Conservation (phyloP, 768 basidiomycete species). For the Suillus spraguei region DNA sequence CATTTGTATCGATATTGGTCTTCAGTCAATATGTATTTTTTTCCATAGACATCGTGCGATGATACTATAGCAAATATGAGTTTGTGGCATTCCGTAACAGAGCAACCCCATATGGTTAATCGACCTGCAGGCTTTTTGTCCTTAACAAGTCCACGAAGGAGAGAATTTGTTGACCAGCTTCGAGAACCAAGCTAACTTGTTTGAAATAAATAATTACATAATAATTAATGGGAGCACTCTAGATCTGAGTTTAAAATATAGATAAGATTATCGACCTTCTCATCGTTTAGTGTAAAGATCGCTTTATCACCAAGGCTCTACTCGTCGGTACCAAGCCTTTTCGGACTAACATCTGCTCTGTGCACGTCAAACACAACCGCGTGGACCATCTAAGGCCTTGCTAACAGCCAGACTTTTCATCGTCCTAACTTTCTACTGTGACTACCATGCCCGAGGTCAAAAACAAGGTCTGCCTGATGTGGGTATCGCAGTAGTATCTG, state of each 20-base stretch:
- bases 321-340: slow-evolving; percentile 2
- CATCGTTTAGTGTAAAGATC: not conserved
- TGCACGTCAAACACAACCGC: not conserved
- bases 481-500: slow-evolving; percentile 25
- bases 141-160: not conserved
- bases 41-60: not conserved
- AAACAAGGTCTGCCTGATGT: slow-evolving; percentile 94
- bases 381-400: not conserved
- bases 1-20: not conserved
- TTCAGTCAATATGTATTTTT: not conserved
- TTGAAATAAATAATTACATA: not conserved
- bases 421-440: not conserved
- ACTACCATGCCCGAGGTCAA: slow-evolving; percentile 55
- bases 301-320: slow-evolving; percentile 5
- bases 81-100: not conserved
- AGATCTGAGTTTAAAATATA: slow-evolving; percentile 1
- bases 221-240: not conserved
- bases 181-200: not conserved
- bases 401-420: not conserved
- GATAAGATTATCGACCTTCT: slow-evolving; percentile 1
- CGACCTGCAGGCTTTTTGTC: not conserved
- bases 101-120: not conserved
- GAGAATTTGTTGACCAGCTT: not conserved
- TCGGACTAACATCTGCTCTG: not conserved
- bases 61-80: too few species aligned